Base-by-base conservation (phyloP, 306 rosid species). In the Quercus variabilis region DNA sequence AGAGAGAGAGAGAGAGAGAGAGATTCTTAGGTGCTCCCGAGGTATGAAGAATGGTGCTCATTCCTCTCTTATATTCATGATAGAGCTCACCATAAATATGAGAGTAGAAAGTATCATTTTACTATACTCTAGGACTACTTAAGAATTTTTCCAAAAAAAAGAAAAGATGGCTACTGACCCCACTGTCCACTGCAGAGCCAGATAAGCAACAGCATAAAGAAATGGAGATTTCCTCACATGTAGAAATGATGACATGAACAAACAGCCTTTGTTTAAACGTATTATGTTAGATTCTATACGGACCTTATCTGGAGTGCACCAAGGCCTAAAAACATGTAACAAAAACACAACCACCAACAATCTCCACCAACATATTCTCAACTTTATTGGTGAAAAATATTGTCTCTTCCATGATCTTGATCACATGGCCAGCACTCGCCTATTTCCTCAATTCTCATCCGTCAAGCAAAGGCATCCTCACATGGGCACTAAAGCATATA, bases 381-480 rank as follows among this genome's bases (percentile, higher is more conserved):
- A 3, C 14, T 77, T 10, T 3, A 67, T 15, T 67, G 7, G 17
- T 49, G 54, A 49, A 9, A 35, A 35, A 19, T 41, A 41, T 67
- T 59, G 65, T 38, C 72, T 33, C 69, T 3, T 35, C 4, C 65
- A 30, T 57, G 38, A 15, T 58, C 79, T 75, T 46, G 11, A 10
- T 57, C 80, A 69, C 76, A 59, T 81, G 84, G 80, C 43, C 78
- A 18, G 64, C 79, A 68, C 75, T 74, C 43, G 11, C 56, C 23
- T 73, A 4, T 25, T 25, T 14, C 17, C 41, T 43, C 17, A 12
- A 76, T 15, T 57, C 69, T 64, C 55, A 72, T 51, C 71, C 78
- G 78, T 82, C 41, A 82, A 82, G 85, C 75, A 41, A 82, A 60
- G 76, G 17, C 52, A 74, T 6, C 62, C 11, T 64, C 70, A 28